These are phyloP conservation scores for Trichosporon ovoides DNA, from an alignment of 1,284 basidiomycete genomes.

Conservation along the genomic window DNA sequence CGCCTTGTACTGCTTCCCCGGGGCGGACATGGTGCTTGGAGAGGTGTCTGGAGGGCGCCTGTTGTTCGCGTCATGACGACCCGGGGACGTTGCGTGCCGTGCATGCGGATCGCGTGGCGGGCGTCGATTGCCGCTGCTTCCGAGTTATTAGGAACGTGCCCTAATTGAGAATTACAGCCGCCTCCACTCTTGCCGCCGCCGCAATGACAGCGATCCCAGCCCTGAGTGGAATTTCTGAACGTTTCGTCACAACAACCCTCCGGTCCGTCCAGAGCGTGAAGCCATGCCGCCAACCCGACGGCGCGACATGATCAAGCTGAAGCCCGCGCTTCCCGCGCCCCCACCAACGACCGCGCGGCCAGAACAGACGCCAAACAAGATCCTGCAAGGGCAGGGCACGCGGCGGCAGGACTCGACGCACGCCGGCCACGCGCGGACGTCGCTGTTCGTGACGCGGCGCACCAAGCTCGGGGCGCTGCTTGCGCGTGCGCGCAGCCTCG, in stretches of 20 bases:
- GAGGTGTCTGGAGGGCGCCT: neutral
- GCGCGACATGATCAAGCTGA: slow-evolving; percentile 12
- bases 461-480: slow-evolving; percentile 65
- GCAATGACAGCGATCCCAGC: too few relatives aligned
- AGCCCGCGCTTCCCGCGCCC: slow-evolving; percentile 17
- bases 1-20: slow-evolving; percentile 46
- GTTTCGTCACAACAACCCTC: neutral
- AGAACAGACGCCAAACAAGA: slow-evolving; percentile 28
- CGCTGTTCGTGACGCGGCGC: slow-evolving; percentile 73
- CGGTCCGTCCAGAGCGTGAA: too few relatives aligned
- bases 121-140: too few relatives aligned
- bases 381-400: slow-evolving; percentile 32
- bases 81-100: neutral
- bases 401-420: slow-evolving; percentile 30
- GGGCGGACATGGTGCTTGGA: slow-evolving; percentile 16
- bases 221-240: too few relatives aligned
- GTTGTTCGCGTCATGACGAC: slow-evolving; percentile 4
- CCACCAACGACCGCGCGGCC: neutral
- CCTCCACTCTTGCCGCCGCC: too few relatives aligned
- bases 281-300: slow-evolving; percentile 2
- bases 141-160: neutral
- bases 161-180: neutral
- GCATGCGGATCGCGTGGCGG: neutral
- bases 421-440: slow-evolving; percentile 59
- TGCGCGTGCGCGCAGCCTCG: slow-evolving; percentile 68